Conservation (phyloP, 2,329 filamentous ascomycete species). For the Leptosphaerulina australis region DNA sequence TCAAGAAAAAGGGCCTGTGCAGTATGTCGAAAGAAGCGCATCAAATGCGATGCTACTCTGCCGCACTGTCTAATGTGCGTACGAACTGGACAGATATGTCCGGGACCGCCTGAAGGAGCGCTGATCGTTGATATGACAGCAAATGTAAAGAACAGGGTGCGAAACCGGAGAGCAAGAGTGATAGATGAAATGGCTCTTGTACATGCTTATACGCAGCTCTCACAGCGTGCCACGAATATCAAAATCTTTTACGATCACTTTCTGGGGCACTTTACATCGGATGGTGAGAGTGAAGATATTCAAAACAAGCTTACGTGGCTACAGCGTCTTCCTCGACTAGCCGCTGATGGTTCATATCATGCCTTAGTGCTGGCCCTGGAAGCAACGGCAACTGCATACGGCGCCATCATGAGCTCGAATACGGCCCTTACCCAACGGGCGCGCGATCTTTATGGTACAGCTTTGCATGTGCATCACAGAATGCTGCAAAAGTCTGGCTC, state of each 20-base stretch:
- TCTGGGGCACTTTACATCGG: slow-evolving; percentile 33
- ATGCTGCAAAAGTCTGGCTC: slow-evolving; percentile 19
- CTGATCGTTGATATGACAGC: slow-evolving; percentile 42
- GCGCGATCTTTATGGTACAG: slow-evolving; percentile 35
- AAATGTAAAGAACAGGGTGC: slow-evolving; percentile 22
- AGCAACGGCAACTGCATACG: slow-evolving; percentile 38
- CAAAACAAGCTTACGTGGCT: slow-evolving; percentile 38
- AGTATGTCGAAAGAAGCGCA: slow-evolving; percentile 40
- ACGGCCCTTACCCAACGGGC: slow-evolving; percentile 27
- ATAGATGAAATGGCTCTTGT: no score
- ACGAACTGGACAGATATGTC: slow-evolving; percentile 30
- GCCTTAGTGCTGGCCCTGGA: slow-evolving; percentile 35
- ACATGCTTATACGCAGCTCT: neutral
- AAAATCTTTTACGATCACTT: slow-evolving; percentile 38
- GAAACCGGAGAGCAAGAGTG: no score
- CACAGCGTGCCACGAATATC: neutral
- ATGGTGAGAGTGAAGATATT: slow-evolving; percentile 33
- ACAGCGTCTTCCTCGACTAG: slow-evolving; percentile 32
- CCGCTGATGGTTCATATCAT: slow-evolving; percentile 30
- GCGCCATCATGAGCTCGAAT: slow-evolving; percentile 31
- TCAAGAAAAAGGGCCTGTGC: slow-evolving; percentile 36
- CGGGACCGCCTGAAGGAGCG: slow-evolving; percentile 34
- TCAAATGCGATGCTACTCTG: slow-evolving; percentile 42
- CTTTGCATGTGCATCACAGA: slow-evolving; percentile 29
- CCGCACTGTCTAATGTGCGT: slow-evolving; percentile 41